Percentiles rank a stretch among this genome's conserved stretches.
Evolutionary conservation across 768 basidiomycete species (phyloP).

Genomic region (Mycena chlorophos): DNA sequence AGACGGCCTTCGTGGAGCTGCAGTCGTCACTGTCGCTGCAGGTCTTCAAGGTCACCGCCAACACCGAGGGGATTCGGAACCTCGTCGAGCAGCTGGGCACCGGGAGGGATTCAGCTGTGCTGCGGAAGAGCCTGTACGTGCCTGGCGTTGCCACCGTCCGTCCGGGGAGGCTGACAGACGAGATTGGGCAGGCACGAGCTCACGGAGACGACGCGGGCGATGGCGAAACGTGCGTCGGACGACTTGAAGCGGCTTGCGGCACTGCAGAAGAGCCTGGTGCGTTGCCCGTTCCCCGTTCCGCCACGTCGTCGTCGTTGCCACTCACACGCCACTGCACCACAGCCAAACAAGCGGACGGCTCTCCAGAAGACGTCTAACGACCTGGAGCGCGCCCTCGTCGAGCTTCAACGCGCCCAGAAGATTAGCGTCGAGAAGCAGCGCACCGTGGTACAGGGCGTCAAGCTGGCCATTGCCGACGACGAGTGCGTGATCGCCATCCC

Average conservation of each 20-base stretch:
- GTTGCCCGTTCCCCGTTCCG: slow-evolving; percentile 26
- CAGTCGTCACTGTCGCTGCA: slow-evolving; percentile 85
- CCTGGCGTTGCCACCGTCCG: background rate
- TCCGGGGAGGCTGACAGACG: background rate
- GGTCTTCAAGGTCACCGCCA: slow-evolving; percentile 98
- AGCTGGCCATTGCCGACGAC: slow-evolving; percentile 80
- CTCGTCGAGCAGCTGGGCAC: slow-evolving; percentile 93
- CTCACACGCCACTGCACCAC: background rate
- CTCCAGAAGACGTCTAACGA: slow-evolving; percentile 93
- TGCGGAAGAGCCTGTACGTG: slow-evolving; percentile 87
- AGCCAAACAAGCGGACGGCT: slow-evolving; percentile 80
- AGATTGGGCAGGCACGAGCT: slow-evolving; percentile 77
- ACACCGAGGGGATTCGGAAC: slow-evolving; percentile 92
- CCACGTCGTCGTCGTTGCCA: too few species aligned
- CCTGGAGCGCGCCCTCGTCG: slow-evolving; percentile 81
- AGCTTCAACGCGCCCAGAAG: slow-evolving; percentile 90
- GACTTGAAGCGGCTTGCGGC: slow-evolving; percentile 87
- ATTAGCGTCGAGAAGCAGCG: slow-evolving; percentile 87
- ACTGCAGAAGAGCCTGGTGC: slow-evolving; percentile 61
- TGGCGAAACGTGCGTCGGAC: slow-evolving; percentile 94
- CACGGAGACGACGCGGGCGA: slow-evolving; percentile 89
- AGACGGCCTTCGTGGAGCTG: slow-evolving; percentile 72
- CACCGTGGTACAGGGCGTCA: slow-evolving; percentile 84
- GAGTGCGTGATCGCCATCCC: background rate
- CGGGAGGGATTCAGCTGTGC: slow-evolving; percentile 67